Conservation (phyloP, 495 filamentous ascomycete genomes). For the Podospora australis region DNA sequence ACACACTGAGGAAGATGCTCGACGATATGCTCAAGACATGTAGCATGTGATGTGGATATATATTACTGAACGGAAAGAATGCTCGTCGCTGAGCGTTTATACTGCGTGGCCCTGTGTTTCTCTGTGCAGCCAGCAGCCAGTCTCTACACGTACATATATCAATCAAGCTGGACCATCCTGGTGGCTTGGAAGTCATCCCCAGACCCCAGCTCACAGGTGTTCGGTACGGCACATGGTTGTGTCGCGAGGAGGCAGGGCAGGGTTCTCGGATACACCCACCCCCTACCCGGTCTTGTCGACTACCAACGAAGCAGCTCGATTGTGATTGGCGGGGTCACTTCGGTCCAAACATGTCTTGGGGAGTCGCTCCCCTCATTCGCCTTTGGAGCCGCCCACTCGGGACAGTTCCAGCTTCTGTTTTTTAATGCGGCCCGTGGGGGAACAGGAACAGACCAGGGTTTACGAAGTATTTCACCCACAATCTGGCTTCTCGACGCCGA, state of each 20-base stretch:
- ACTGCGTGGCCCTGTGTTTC: too few relatives aligned
- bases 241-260: too few relatives aligned
- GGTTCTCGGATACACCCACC: neutral
- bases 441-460: neutral
- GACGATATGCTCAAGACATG: conserved; percentile 91
- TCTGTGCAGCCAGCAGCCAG: too few relatives aligned
- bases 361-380: neutral
- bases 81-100: too few relatives aligned
- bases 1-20: conserved; percentile 77
- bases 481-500: neutral
- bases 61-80: too few relatives aligned
- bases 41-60: conserved; percentile 17
- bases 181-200: too few relatives aligned
- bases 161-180: too few relatives aligned
- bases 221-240: too few relatives aligned
- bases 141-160: too few relatives aligned
- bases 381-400: conserved; percentile 15
- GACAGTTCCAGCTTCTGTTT: conserved; percentile 6
- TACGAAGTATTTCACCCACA: too few relatives aligned
- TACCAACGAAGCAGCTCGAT: neutral
- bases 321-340: conserved; percentile 17
- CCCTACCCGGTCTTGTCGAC: neutral
- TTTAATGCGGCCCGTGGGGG: conserved; percentile 4
- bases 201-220: too few relatives aligned
- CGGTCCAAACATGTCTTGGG: conserved; percentile 8